A percentile compares a stretch with the other conserved stretches of the same genome.
phyloP scores from a whole-genome alignment of 2,329 filamentous ascomycete genomes.

The Bipolaris gigantea region DNA sequence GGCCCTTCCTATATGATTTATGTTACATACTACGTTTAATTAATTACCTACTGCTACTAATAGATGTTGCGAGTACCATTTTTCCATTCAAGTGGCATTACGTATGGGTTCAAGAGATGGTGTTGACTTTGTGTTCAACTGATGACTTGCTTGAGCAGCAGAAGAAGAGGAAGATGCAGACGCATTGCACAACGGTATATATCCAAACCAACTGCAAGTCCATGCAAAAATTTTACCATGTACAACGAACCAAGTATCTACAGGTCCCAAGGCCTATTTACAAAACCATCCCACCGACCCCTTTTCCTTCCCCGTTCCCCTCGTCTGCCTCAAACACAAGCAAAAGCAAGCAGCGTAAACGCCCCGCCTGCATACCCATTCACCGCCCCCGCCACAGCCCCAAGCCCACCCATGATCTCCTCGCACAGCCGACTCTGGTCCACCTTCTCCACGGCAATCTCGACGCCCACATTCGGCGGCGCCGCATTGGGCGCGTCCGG shows the following conservation, averaged over 20 bases:
- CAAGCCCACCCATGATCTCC: slow-evolving; percentile 4
- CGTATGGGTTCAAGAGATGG: too few species aligned
- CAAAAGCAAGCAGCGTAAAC: slow-evolving; percentile 14
- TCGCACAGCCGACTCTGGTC: slow-evolving; percentile 1
- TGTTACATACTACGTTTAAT: neutral
- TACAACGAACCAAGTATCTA: too few species aligned
- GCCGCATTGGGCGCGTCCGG: slow-evolving; percentile 14
- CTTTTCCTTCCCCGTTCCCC: too few species aligned
- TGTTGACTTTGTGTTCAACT: too few species aligned
- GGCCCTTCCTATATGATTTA: neutral
- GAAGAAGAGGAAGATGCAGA: too few species aligned
- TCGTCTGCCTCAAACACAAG: neutral
- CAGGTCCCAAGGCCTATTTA: too few species aligned
- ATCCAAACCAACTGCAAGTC: too few species aligned
- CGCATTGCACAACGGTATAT: too few species aligned
- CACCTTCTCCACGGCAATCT: slow-evolving; percentile 1
- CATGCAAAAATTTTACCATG: too few species aligned
- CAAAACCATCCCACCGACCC: too few species aligned
- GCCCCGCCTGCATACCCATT: slow-evolving; percentile 11
- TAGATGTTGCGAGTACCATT: neutral
- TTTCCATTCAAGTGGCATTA: too few species aligned
- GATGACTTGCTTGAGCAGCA: too few species aligned
- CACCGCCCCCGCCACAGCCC: slow-evolving; percentile 11
- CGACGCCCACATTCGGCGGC: slow-evolving; percentile 4
- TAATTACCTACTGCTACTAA: neutral